Conservation (phyloP, 2,329 filamentous ascomycete species). For the Trichophyton schoenleinii region DNA sequence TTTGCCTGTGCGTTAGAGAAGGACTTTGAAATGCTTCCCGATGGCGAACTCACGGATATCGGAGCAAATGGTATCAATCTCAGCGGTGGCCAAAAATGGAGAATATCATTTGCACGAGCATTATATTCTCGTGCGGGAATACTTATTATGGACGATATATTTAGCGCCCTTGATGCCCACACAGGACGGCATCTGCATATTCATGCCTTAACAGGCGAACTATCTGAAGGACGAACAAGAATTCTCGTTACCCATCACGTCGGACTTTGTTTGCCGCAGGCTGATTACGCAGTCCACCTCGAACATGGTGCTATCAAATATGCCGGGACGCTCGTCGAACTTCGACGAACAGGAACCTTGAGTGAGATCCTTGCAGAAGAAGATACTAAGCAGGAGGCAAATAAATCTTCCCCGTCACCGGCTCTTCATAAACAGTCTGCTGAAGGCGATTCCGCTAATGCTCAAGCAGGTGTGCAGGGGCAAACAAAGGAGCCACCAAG, state of each 20-base stretch:
- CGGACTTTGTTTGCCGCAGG: constrained; percentile 54
- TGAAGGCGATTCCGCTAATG: neutral
- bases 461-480: constrained; percentile 6
- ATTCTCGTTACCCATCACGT: constrained; percentile 75
- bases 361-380: constrained; percentile 30
- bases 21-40: constrained; percentile 61
- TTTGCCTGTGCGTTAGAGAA: constrained; percentile 61
- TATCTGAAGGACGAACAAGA: constrained; percentile 57
- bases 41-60: constrained; percentile 69
- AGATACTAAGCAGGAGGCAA: constrained; percentile 33
- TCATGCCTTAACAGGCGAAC: constrained; percentile 57
- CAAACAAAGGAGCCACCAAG: constrained; percentile 33
- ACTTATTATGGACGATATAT: constrained; percentile 70
- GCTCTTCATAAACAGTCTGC: constrained; percentile 10
- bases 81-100: constrained; percentile 72
- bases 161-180: constrained; percentile 68
- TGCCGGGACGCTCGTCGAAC: constrained; percentile 52
- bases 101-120: constrained; percentile 65
- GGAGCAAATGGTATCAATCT: constrained; percentile 76
- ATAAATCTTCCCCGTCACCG: constrained; percentile 11
- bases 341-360: constrained; percentile 31
- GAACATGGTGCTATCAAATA: constrained; percentile 54
- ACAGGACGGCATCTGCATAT: constrained; percentile 70
- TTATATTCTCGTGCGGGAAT: constrained; percentile 68
- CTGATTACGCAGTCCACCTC: constrained; percentile 63